Evolutionary conservation across 2,329 filamentous ascomycete genomes (phyloP), one percentile per base, ranked within the genome.

Genomic region (Aaosphaeria pasadenensis): DNA sequence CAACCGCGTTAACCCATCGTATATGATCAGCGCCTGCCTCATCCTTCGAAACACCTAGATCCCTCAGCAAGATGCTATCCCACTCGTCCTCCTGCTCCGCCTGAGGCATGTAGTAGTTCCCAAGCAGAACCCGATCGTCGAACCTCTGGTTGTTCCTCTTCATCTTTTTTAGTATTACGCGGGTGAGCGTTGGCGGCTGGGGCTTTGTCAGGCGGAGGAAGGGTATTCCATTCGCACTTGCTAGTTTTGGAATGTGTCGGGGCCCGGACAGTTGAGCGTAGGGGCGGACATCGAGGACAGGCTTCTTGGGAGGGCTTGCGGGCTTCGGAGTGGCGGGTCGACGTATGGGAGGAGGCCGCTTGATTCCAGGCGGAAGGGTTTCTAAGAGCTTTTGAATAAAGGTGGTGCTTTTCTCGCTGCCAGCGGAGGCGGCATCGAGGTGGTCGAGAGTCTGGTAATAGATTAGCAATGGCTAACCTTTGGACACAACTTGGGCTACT

Each of bases 201-300:
- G 84, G 84, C 64, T 87, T 88, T 52, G 73, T 77, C 40, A 86
- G 69, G 33, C 88, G 82, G 30, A 92, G 66, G 59, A 91, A 86
- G 1, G 86, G 81, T 28, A 84, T 68, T 29, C 76, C 77, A 38
- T 76, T 74, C 2, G 83, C 76, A 4, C 79, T 77, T 31, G 79
- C 71, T 1, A 89, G 62, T 1, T 71, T 71, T 1, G 88, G 88
- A 2, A 89, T 74, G 41, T 79, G 75, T 24, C 86, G 78, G 5
- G 69, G 70, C 7, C 78, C 79, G 9, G 70, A 69, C 1, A 88
- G 72, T 24, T 73, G 63, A 2, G 71, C 57, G 2, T 72, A 70
- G 0, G 83, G 82, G 0, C 73, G 74, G 2, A 82, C 72, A 6
- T 72, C 72, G 57, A 87, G 83, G 2, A 73, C 62, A 7, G 62